Evolutionary conservation across 1,284 basidiomycete genomes (phyloP).

Genomic region (Violaceomyces palustris): DNA sequence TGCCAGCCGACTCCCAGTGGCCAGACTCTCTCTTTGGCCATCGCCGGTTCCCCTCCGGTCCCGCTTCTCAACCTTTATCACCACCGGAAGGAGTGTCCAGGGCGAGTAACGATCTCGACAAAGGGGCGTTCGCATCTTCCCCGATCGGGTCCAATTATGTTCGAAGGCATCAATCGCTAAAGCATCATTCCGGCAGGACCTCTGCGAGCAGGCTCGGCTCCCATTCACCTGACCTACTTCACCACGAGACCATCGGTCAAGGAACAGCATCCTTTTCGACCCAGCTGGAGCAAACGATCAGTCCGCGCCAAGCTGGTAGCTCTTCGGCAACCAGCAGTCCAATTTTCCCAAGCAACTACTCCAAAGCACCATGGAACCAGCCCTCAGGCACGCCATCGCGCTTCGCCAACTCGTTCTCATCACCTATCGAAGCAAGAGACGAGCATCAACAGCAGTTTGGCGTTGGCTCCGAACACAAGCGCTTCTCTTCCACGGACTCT

Average conservation of each 20-base stretch:
- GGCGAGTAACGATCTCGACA: slow-evolving; percentile 8
- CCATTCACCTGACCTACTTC: slow-evolving; percentile 12
- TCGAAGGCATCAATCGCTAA: slow-evolving; percentile 42
- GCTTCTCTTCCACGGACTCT: slow-evolving; percentile 7
- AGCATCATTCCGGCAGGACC: slow-evolving; percentile 21
- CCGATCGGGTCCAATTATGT: slow-evolving; percentile 10
- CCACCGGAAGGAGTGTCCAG: slow-evolving; percentile 9
- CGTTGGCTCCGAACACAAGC: slow-evolving; percentile 3
- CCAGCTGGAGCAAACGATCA: slow-evolving; percentile 12
- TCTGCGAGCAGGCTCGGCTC: slow-evolving; percentile 14
- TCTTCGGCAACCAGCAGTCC: slow-evolving; percentile 17
- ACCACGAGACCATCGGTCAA: slow-evolving; percentile 1
- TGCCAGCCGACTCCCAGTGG: slow-evolving; percentile 3
- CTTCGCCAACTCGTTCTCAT: slow-evolving; percentile 19
- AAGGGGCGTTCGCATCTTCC: slow-evolving; percentile 10
- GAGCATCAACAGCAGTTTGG: neutral
- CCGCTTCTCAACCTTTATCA: slow-evolving; percentile 5
- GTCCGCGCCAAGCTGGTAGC: slow-evolving; percentile 19
- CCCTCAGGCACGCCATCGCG: slow-evolving; percentile 21
- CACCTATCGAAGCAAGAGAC: slow-evolving; percentile 7
- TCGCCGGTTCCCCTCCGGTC: slow-evolving; percentile 6
- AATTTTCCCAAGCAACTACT: slow-evolving; percentile 13
- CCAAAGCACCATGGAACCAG: slow-evolving; percentile 22
- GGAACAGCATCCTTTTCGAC: slow-evolving; percentile 7
- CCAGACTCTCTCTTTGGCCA: slow-evolving; percentile 3